These are phyloP conservation scores for Tulasnella sp. DNA, from an alignment of 768 basidiomycete species.

Conservation along the genomic window DNA sequence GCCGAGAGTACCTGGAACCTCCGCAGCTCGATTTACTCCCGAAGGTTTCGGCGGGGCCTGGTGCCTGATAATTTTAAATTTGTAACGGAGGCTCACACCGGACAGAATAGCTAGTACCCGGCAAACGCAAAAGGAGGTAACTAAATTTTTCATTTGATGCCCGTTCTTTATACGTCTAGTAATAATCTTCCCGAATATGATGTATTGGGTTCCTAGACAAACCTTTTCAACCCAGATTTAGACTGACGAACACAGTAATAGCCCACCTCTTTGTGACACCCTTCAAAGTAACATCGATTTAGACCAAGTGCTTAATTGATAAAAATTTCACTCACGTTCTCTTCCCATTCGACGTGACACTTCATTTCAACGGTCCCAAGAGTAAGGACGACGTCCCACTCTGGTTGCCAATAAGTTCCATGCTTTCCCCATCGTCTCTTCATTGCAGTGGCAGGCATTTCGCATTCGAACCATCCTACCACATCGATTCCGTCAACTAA, in stretches of 20 bases:
- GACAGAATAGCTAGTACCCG: too few relatives aligned
- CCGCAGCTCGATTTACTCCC: too few relatives aligned
- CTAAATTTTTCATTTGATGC: too few relatives aligned
- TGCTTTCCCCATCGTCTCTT: slow-evolving; percentile 18
- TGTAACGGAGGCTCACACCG: too few relatives aligned
- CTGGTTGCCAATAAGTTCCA: slow-evolving; percentile 35
- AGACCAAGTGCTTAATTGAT: neutral
- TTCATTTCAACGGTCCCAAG: slow-evolving; percentile 54
- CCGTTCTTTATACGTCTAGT: neutral
- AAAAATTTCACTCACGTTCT: slow-evolving; percentile 38
- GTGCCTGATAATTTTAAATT: too few relatives aligned
- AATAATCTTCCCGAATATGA: neutral
- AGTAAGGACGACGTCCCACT: slow-evolving; percentile 46
- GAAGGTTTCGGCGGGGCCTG: too few relatives aligned
- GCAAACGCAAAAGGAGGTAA: too few relatives aligned
- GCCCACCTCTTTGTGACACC: neutral
- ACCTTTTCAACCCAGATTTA: neutral
- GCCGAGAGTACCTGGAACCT: too few relatives aligned
- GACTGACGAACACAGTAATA: neutral
- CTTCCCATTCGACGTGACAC: slow-evolving; percentile 51
- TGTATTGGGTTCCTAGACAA: neutral
- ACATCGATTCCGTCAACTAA: neutral
- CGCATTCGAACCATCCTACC: neutral
- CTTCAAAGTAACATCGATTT: neutral
- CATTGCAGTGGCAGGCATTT: slow-evolving; percentile 23